These are phyloP conservation scores for Ploettnerulaceae sp. DNA, from an alignment of 2,329 filamentous ascomycete genomes.

Conservation along the genomic window DNA sequence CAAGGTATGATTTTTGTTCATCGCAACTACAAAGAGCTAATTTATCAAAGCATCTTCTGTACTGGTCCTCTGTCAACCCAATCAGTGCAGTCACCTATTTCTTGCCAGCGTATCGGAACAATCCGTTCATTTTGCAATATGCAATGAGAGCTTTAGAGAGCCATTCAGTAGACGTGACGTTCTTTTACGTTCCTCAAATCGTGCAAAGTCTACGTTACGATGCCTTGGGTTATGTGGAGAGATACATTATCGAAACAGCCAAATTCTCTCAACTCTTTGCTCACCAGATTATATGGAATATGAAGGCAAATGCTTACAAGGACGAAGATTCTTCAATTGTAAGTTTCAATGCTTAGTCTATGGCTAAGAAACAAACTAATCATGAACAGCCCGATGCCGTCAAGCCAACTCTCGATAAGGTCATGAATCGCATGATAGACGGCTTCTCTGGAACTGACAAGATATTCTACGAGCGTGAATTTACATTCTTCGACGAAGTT, in stretches of 20 bases:
- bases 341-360: constrained; percentile 35
- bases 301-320: constrained; percentile 98
- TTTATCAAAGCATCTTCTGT: constrained; percentile 90
- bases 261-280: constrained; percentile 98
- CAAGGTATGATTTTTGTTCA: constrained; percentile 58
- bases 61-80: constrained; percentile 89
- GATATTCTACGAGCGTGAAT: constrained; percentile 89
- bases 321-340: constrained; percentile 87
- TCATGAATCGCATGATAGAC: constrained; percentile 76
- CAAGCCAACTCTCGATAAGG: constrained; percentile 88
- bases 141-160: constrained; percentile 92
- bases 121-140: constrained; percentile 93
- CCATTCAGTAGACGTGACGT: constrained; percentile 93
- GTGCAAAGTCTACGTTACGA: constrained; percentile 95
- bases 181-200: constrained; percentile 98
- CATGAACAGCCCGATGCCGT: constrained; percentile 69
- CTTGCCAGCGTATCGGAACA: constrained; percentile 81
- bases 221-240: constrained; percentile 85
- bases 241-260: constrained; percentile 94
- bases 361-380: constrained; percentile 3
- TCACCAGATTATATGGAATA: constrained; percentile 99
- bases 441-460: constrained; percentile 77
- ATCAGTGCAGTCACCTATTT: constrained; percentile 93
- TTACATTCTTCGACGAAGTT: constrained; percentile 96
- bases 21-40: too few relatives aligned